Evolutionary conservation across 257 asterid species (phyloP).

Genomic region (Marsdenia floribunda): DNA sequence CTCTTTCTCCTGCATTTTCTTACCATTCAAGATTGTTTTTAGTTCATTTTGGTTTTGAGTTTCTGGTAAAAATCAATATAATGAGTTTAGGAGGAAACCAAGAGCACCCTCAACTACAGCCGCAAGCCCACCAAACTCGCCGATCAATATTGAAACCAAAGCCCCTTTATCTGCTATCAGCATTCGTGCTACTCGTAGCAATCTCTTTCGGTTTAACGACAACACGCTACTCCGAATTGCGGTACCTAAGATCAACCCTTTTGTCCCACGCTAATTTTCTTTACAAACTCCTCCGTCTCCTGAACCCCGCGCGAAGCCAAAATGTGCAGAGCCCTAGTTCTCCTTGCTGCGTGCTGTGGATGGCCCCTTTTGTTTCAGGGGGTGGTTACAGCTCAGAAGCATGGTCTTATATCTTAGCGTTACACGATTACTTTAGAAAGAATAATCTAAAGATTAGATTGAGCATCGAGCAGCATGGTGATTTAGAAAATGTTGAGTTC

Average conservation of each 20-base stretch:
- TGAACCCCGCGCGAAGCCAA: constrained; percentile 14
- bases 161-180: constrained; percentile 40
- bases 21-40: background rate
- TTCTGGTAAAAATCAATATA: background rate
- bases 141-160: constrained; percentile 19
- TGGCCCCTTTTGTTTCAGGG: constrained; percentile 94
- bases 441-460: constrained; percentile 45
- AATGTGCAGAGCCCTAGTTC: constrained; percentile 17
- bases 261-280: constrained; percentile 19
- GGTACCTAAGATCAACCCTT: constrained; percentile 30
- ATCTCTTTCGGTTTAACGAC: constrained; percentile 32
- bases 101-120: constrained; percentile 25
- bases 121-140: constrained; percentile 17
- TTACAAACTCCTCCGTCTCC: constrained; percentile 19
- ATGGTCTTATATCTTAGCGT: constrained; percentile 80
- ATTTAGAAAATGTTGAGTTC: constrained; percentile 50
- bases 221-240: constrained; percentile 16
- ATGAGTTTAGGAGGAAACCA: constrained; percentile 39
- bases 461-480: constrained; percentile 73
- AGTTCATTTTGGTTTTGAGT: background rate
- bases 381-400: constrained; percentile 97
- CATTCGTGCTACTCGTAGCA: constrained; percentile 38
- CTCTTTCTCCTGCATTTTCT: background rate
- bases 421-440: constrained; percentile 32
- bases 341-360: constrained; percentile 70